Evolutionary conservation across 164 flowering plant species (phyloP), one percentile per base, ranked within the genome.

Genomic region (Umbellularia californica): DNA sequence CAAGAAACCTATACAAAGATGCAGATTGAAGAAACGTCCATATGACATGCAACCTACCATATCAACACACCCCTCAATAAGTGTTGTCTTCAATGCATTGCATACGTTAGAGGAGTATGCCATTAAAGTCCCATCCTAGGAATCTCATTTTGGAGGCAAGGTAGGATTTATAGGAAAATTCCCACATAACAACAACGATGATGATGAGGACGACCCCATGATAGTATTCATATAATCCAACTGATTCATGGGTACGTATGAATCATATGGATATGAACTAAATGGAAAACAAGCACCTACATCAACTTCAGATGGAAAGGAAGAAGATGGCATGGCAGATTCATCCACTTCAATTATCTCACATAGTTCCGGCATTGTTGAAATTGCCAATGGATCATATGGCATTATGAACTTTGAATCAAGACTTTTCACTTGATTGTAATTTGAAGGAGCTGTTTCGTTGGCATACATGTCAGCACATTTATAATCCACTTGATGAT

Each of bases 151-250:
- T 72, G 79, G 74, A 74, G 76, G 71, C 51, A 78, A 51, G 75
- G n/a, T 83, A 68, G 87, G 83, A 86, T 80, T 84, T 70, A 78
- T 58, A 28, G 73, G 71, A 79, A 78, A 65, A 72, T 75, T 79
- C 65, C 69, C 73, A 68, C 81, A 35, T 71, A 74, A 72, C 33
- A 83, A 71, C 17, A 86, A 77, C 15, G 80, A 70, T 30, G 78
- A 76, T 19, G 83, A 70, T 72, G 85, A 76, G 60, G 47, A 41
- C 47, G 58, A 33, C 77, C 74, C 50, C 47, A 79, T 66, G 33
- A 79, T 71, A 47, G 80, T 71, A 64, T 82, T 82, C 35, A 81
- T 74, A 73, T 68, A 77, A 41, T 83, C 90, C 79, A 77, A 30
- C 50, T 75, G 82, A 74, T 76, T 68, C 70, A 69, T 69, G 70